Conservation (phyloP, 2,329 filamentous ascomycete species). For the Fusarium nurragi region DNA sequence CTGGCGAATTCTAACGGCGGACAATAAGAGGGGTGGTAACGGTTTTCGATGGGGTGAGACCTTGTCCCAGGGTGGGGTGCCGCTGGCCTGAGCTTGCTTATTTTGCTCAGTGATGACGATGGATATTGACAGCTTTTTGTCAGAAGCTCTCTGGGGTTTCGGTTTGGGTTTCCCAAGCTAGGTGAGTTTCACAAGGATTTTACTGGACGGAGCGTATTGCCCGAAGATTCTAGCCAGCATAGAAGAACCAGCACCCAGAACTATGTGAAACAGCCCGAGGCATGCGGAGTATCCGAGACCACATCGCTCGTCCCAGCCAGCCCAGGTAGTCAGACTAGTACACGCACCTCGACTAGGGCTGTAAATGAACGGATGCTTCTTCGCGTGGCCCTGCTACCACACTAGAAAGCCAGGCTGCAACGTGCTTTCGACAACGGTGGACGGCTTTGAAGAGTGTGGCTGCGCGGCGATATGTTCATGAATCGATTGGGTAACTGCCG, state of each 20-base stretch:
- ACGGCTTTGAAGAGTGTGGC: slow-evolving; percentile 17
- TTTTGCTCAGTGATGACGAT: slow-evolving; percentile 24
- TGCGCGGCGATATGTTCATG: slow-evolving; percentile 19
- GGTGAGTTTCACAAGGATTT: neutral
- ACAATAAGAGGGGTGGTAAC: slow-evolving; percentile 22
- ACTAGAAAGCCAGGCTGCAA: slow-evolving; percentile 13
- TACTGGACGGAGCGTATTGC: neutral
- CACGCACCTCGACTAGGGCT: slow-evolving; percentile 4
- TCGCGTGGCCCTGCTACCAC: slow-evolving; percentile 12
- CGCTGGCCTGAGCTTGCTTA: slow-evolving; percentile 20
- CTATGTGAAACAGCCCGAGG: neutral
- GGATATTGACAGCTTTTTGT: slow-evolving; percentile 2
- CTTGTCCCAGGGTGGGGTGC: slow-evolving; percentile 13
- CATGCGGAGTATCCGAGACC: neutral
- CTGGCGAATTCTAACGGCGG: slow-evolving; percentile 27
- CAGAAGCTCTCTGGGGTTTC: neutral
- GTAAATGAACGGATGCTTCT: slow-evolving; percentile 15
- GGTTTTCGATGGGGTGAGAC: slow-evolving; percentile 31
- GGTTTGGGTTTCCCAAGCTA: neutral
- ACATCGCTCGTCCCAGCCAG: neutral
- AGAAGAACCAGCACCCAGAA: neutral
- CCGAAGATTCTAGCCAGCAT: neutral
- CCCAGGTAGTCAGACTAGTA: neutral
- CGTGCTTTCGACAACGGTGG: slow-evolving; percentile 8
- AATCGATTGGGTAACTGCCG: slow-evolving; percentile 14